These are phyloP conservation scores for Lepidium sativum DNA, from an alignment of 345 rosid species.

Conservation along the genomic window DNA sequence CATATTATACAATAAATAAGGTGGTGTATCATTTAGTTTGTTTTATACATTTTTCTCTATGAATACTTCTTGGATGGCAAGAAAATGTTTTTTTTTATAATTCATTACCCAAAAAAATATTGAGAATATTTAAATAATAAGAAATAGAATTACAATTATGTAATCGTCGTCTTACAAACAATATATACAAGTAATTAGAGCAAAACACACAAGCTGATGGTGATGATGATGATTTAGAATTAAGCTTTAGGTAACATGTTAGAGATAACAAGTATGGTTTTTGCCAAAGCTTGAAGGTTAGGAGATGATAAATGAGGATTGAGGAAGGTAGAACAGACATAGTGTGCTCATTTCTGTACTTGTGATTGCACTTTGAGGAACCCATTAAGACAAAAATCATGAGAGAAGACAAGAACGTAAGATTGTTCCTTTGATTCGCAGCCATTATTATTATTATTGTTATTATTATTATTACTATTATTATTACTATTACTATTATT, in stretches of 20 bases:
- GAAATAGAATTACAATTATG: neutral
- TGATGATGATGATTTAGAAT: neutral
- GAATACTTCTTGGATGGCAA: too few species aligned
- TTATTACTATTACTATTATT: neutral
- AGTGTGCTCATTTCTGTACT: constrained; percentile 13
- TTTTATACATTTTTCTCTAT: too few species aligned
- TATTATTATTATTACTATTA: constrained; percentile 1
- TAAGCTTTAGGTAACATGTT: constrained; percentile 25
- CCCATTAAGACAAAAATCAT: constrained; percentile 14
- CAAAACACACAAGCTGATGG: neutral
- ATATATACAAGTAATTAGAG: neutral
- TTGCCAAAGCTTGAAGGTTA: constrained; percentile 18
- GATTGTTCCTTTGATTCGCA: constrained; percentile 19
- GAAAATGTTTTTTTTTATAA: too few species aligned
- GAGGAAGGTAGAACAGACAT: constrained; percentile 20
- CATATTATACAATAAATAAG: too few species aligned
- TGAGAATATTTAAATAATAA: neutral
- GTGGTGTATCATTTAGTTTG: too few species aligned
- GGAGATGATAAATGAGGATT: constrained; percentile 15
- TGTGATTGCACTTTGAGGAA: constrained; percentile 24
- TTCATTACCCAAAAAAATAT: too few species aligned
- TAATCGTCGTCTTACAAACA: constrained; percentile 1
- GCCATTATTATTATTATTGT: constrained; percentile 25
- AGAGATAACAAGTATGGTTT: constrained; percentile 23
- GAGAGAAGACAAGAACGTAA: constrained; percentile 26